Base-by-base conservation (phyloP, 352 stramenopile species). In the Globisporangium megalacanthum region DNA sequence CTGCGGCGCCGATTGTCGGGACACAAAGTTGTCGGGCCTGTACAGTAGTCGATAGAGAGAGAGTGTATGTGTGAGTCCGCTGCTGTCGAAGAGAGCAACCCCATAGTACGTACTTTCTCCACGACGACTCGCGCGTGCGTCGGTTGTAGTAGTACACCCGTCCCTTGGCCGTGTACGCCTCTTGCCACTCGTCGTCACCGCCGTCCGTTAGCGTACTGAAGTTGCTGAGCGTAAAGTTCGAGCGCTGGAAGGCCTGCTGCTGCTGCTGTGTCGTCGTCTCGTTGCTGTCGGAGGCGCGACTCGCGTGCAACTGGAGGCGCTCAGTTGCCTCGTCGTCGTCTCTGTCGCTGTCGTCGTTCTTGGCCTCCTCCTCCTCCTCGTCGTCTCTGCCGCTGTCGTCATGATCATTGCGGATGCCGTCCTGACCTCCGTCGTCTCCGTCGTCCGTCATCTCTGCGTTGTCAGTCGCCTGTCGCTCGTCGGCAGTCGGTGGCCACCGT, bases 91-190 rank as follows among this genome's bases (percentile, higher is more conserved):
- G 35, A 39, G 35, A 8, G 35, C 35, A 5, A 39, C 7, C 35
- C 3, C 10, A 39, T 3, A 2, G 25, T 10, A 45, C 63, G 46
- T 57, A 94, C 84, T 73, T 89, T 46, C 77, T 92, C 85, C 85
- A 94, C 9, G 83, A 92, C 9, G 85, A 92, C 64, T 94, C 85
- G 47, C 85, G 76, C 3, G 85, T 92, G 42, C 79, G 76, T 20
- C 83, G 79, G 46, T 94, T 94, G 75, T 94, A 94, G 71, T 92
- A 94, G 64, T 94, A 94, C 0, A 92, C 83, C n/a, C 82, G 75
- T 1, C 85, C 85, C 64, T 92, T 90, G 1, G 79, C 85, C 1
- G 85, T 94, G 58, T 84, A 94, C 6, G 85, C 85, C 58, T 92
- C 79, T 42, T 89, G 77, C 85, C 85, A 94, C 52, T 92, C 82